Conservation (phyloP, 2,329 filamentous ascomycete species). For the Colletotrichum zoysiae region DNA sequence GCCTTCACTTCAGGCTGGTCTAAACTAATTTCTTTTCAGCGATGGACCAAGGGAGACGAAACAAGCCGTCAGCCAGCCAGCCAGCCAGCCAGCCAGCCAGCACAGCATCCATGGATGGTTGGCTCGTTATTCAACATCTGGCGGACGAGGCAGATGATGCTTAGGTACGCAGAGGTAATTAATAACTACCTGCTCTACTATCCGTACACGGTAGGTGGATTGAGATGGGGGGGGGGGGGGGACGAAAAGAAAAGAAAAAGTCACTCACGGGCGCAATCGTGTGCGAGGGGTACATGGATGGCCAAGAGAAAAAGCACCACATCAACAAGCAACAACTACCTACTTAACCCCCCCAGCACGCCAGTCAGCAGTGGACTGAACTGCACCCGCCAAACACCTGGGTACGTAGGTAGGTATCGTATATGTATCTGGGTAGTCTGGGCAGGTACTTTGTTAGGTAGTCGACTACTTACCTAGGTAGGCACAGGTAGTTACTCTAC, state of each 20-base stretch:
- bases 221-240: background rate
- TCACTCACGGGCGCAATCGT: slow-evolving; percentile 51
- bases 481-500: too few relatives aligned
- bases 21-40: background rate
- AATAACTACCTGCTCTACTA: too few relatives aligned
- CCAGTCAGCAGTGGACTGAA: too few relatives aligned
- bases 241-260: slow-evolving; percentile 44
- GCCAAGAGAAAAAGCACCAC: background rate
- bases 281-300: slow-evolving; percentile 44
- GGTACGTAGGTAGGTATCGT: too few relatives aligned
- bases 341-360: background rate
- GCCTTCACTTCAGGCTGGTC: background rate
- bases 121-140: background rate
- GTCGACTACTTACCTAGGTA: too few relatives aligned
- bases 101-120: background rate
- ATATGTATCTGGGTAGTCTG: too few relatives aligned
- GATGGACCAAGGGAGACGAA: background rate
- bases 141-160: background rate
- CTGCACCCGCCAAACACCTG: too few relatives aligned
- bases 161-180: background rate
- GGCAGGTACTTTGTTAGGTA: too few relatives aligned
- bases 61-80: background rate
- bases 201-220: background rate
- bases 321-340: background rate
- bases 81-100: too few relatives aligned